A percentile compares a stretch with the other conserved stretches of the same genome.
Evolutionary conservation across 306 rosid genomes (phyloP).

Genomic region (Clitoria ternatea): DNA sequence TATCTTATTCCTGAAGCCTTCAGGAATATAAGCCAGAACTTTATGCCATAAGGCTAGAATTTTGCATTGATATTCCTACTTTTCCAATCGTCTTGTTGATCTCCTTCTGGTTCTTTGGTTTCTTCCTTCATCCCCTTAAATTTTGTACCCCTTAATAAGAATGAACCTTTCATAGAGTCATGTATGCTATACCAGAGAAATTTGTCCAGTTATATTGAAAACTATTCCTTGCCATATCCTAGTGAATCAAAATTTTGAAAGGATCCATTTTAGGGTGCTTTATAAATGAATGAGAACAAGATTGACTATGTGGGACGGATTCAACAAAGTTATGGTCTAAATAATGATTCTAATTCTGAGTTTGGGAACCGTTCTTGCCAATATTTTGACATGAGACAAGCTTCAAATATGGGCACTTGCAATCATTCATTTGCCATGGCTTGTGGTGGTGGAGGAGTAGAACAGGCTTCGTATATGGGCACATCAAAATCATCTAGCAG

Average conservation of each 20-base stretch:
- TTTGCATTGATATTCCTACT: constrained; percentile 20
- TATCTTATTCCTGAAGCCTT: constrained; percentile 48
- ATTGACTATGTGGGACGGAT: constrained; percentile 41
- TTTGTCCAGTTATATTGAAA: neutral
- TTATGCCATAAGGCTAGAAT: constrained; percentile 31
- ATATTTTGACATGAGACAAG: constrained; percentile 32
- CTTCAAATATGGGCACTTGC: constrained; percentile 46
- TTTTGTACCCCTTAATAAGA: neutral
- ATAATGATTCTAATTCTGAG: constrained; percentile 35
- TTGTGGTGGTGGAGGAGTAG: constrained; percentile 28
- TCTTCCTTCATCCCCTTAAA: neutral
- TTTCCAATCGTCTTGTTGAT: constrained; percentile 24
- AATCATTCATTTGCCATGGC: constrained; percentile 36
- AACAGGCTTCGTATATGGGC: constrained; percentile 30
- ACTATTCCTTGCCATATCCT: neutral
- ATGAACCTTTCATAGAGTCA: constrained; percentile 10
- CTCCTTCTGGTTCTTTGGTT: constrained; percentile 17
- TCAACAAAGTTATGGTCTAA: constrained; percentile 38
- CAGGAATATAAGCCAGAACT: constrained; percentile 41
- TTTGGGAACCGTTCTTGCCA: constrained; percentile 34
- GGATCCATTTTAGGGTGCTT: neutral
- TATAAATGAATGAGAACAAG: constrained; percentile 52
- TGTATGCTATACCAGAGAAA: neutral
- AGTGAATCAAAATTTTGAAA: neutral
- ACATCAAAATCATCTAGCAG: constrained; percentile 34